Percentiles rank a stretch among this genome's conserved stretches.
phyloP scores from a whole-genome alignment of 805 yeast species.

The Myxozyma lipomycoides region DNA sequence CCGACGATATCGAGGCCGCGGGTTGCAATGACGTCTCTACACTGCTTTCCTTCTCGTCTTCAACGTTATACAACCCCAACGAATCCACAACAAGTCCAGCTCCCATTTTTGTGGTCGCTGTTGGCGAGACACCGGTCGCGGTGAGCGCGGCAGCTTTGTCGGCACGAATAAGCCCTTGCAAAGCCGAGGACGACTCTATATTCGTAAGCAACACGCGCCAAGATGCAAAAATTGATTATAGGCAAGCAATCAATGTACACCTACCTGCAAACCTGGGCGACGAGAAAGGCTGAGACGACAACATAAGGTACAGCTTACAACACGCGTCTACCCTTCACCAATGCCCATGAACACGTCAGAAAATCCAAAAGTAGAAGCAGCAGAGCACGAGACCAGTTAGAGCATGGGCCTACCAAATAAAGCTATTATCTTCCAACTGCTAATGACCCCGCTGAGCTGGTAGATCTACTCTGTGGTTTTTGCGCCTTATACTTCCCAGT shows the following conservation, averaged over 20 bases:
- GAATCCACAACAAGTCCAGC: background rate
- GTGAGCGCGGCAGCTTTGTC: conserved; percentile 8
- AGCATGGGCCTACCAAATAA: too few relatives aligned
- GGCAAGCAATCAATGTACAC: background rate
- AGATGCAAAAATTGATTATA: background rate
- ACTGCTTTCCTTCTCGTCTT: background rate
- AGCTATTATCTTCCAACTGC: too few relatives aligned
- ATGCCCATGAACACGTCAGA: too few relatives aligned
- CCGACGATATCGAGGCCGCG: background rate
- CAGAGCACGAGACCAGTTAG: too few relatives aligned
- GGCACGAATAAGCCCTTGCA: conserved; percentile 22
- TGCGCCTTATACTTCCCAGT: too few relatives aligned
- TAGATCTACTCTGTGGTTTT: too few relatives aligned
- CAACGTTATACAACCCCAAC: background rate
- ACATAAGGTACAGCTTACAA: too few relatives aligned
- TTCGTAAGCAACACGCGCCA: conserved; percentile 1
- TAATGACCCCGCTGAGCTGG: too few relatives aligned
- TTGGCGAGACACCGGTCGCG: background rate
- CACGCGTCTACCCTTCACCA: too few relatives aligned
- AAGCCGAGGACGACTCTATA: conserved; percentile 18
- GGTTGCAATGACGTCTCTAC: background rate
- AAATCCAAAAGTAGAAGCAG: too few relatives aligned
- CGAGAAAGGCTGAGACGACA: conserved; percentile 18
- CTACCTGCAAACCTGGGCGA: conserved; percentile 15
- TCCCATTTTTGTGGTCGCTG: too few relatives aligned